Evolutionary conservation across 495 filamentous ascomycete genomes (phyloP), one percentile per base, ranked within the genome.

Genomic region (Bryoglossum gracile): DNA sequence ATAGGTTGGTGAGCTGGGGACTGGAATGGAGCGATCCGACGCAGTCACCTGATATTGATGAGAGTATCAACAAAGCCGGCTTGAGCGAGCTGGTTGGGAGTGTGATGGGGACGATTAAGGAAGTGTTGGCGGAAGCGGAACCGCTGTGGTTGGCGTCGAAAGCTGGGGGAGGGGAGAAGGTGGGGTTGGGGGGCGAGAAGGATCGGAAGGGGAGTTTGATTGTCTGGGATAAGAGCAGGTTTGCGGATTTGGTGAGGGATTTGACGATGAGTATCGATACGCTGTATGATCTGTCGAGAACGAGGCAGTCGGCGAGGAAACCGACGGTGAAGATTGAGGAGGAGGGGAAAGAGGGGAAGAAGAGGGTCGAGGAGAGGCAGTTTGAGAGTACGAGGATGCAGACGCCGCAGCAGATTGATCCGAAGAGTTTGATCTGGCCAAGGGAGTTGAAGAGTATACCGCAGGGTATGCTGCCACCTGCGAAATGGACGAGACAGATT

Each of bases 51-150:
- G 88, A 86, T 54, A 94, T 94, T 60, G 89, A 95, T 61, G 87
- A 89, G 60, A 85, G 84, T 0, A 68, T 94, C 23, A 86, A 81
- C 48, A 78, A 84, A 48, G 89, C 89, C 41, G 89, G 89, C 23
- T 75, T 91, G 46, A 89, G 85, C 53, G 87, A 94, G 66, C 75
- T 91, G 2, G 90, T 95, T 9, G 81, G 81, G 38, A 92, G 86
- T 62, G 87, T 95, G 43, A 86, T 96, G 81, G 80, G 78, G 16
- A 87, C 85, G 4, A 95, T 95, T 60, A 87, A 88, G 63, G 86
- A 89, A 48, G 81, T 90, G 19, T 73, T 94, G 28, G 84, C 86
- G 35, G 86, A 94, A 60, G 87, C 87, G 14, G 89, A 95, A 62
- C 75, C 76, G 25, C 68, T 94, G n/a, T 86, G 83, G 70, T 74